Evolutionary conservation across 129 eudicot species (phyloP).

Genomic region (Gnaphalium uliginosum): DNA sequence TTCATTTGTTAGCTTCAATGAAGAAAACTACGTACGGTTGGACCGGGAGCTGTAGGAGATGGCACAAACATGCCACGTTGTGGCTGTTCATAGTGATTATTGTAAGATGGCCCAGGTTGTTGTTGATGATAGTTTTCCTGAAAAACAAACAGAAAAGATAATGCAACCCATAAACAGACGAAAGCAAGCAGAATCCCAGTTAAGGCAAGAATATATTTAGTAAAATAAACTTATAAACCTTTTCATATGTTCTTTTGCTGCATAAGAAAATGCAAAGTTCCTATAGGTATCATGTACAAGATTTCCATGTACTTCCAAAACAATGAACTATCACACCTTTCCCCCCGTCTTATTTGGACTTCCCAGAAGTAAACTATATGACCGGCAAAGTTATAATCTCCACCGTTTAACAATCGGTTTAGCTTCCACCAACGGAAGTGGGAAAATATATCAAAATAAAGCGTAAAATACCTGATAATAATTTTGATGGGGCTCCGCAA

Average conservation of each 20-base stretch:
- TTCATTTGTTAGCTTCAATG: background rate
- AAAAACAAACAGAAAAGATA: background rate
- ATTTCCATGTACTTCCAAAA: background rate
- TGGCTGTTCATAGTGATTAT: slow-evolving; percentile 54
- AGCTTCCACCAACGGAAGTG: background rate
- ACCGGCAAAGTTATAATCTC: background rate
- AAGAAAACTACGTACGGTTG: slow-evolving; percentile 40
- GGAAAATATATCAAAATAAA: background rate
- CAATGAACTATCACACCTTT: background rate
- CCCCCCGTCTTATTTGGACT: background rate
- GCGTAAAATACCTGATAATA: slow-evolving; percentile 56
- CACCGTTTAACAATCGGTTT: background rate
- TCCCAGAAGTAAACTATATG: background rate
- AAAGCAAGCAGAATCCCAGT: background rate
- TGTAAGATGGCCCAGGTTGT: slow-evolving; percentile 52
- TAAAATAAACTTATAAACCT: background rate
- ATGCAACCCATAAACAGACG: background rate
- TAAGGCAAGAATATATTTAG: background rate
- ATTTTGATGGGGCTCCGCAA: slow-evolving; percentile 50
- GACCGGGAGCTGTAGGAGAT: slow-evolving; percentile 50
- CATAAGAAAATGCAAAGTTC: background rate
- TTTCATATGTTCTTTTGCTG: background rate
- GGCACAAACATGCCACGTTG: slow-evolving; percentile 58
- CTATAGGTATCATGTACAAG: background rate
- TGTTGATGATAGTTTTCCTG: slow-evolving; percentile 41